Evolutionary conservation across 306 rosid species (phyloP), one percentile per base, ranked within the genome.

Genomic region (Pyrus communis): DNA sequence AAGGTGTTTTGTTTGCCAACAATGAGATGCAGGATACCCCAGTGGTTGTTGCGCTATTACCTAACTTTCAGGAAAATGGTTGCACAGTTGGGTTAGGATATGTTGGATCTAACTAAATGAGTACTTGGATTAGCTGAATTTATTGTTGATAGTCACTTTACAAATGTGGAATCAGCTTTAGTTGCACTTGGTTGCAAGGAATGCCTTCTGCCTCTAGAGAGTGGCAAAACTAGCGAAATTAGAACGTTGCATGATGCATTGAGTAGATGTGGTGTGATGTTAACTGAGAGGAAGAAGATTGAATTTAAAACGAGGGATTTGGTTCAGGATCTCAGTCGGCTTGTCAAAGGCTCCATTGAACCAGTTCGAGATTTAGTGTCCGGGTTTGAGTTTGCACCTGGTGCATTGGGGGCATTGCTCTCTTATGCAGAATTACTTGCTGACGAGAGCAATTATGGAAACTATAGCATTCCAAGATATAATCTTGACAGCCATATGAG

Each of bases 21-120:
- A 90, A 90, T 80, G 99, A 95, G 82, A 95, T 95, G 99, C 99
- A 95, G 82, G 99, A 95, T 78, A 89, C 93, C 79, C 97, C 97
- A 3, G 92, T 85, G 70, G 86, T 95, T 33, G 92, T 90, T 69
- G 97, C 96, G 18, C 74, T 90, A 40, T 74, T 86, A n/a, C 97
- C 93, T 35, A 84, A 86, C 77, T 84, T 78, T 74, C 90, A 85
- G 64, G 93, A 90, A 81, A 92, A 87, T 85, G 90, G 96, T 61
- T 95, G 93, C 76, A 89, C 91, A 33, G 70, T 95, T 70, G 99
- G 97, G 74, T 82, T 95, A 67, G 93, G 89, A 69, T 92, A 83
- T 83, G 85, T 95, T 78, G 97, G 97, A 91, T 85, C 87, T 90
- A 82, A 90, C 97, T 42, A 95, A 87, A 87, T 90, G 96, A 80